phyloP scores from a whole-genome alignment of 768 basidiomycete genomes.

The Amylocystis lapponica region DNA sequence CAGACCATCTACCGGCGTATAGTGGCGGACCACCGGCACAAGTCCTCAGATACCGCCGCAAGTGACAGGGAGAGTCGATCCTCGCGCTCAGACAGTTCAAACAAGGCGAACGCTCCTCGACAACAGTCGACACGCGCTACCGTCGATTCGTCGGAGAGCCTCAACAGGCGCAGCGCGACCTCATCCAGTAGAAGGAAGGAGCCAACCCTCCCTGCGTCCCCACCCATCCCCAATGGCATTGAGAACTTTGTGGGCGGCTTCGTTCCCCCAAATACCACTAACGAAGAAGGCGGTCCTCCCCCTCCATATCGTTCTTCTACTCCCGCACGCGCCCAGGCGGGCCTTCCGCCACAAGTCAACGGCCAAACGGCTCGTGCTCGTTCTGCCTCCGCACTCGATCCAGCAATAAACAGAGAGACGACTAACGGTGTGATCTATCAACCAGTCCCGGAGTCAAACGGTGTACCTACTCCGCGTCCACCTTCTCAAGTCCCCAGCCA shows the following conservation, averaged over 20 bases:
- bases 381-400: too few relatives aligned
- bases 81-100: constrained; percentile 35
- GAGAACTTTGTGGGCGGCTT: constrained; percentile 52
- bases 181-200: constrained; percentile 30
- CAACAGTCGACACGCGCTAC: constrained; percentile 13
- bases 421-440: constrained; percentile 8
- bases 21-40: constrained; percentile 54
- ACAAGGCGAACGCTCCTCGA: constrained; percentile 40
- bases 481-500: constrained; percentile 40
- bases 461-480: constrained; percentile 4
- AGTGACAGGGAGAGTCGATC: constrained; percentile 55
- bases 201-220: constrained; percentile 6
- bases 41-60: constrained; percentile 39
- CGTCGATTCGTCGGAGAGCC: constrained; percentile 21
- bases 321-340: constrained; percentile 13
- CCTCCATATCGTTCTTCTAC: constrained; percentile 14
- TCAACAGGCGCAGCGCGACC: constrained; percentile 31
- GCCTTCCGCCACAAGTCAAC: not conserved
- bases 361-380: too few relatives aligned
- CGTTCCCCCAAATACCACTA: constrained; percentile 16
- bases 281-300: constrained; percentile 6
- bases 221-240: constrained; percentile 19
- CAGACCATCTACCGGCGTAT: constrained; percentile 83
- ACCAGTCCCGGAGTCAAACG: not conserved
- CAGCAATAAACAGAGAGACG: too few relatives aligned